phyloP scores from a whole-genome alignment of 139 green algal genomes.

The Chlorella sp. region DNA sequence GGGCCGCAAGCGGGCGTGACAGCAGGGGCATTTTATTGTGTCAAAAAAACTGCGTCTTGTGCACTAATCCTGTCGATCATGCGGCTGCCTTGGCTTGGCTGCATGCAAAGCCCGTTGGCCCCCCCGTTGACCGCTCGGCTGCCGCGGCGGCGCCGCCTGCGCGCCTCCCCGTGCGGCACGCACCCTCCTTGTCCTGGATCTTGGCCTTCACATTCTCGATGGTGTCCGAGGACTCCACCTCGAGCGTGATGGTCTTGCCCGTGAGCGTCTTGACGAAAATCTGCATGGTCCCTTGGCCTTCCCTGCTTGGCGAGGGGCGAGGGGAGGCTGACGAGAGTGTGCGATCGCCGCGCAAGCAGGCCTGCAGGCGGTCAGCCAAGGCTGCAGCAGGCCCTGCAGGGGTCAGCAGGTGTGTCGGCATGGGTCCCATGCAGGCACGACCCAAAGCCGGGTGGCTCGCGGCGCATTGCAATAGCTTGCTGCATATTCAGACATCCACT shows the following conservation, averaged over 20 bases:
- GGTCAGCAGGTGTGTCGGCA: too few species aligned
- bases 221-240: slow-evolving; percentile 84
- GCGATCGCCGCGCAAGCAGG: neutral
- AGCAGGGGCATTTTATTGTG: too few species aligned
- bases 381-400: neutral
- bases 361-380: slow-evolving; percentile 1
- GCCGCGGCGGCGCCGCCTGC: neutral
- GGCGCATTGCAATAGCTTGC: too few species aligned
- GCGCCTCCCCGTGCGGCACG: neutral
- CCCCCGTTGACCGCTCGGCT: slow-evolving; percentile 5
- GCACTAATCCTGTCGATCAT: too few species aligned
- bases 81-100: too few species aligned
- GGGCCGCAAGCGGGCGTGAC: too few species aligned
- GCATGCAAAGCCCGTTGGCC: neutral
- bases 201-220: slow-evolving; percentile 96
- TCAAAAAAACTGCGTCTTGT: too few species aligned
- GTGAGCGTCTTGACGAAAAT: slow-evolving; percentile 92
- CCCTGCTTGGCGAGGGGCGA: neutral
- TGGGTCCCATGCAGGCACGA: too few species aligned
- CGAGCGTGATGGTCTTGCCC: slow-evolving; percentile 94
- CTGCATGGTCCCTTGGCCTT: slow-evolving; percentile 69
- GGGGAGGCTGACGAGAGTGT: too few species aligned
- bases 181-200: slow-evolving; percentile 96
- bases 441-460: too few species aligned
- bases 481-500: too few species aligned